A percentile compares a stretch with the other conserved stretches of the same genome.
Evolutionary conservation across 495 filamentous ascomycete species (phyloP).

Genomic region (Penicillium riverlandense): DNA sequence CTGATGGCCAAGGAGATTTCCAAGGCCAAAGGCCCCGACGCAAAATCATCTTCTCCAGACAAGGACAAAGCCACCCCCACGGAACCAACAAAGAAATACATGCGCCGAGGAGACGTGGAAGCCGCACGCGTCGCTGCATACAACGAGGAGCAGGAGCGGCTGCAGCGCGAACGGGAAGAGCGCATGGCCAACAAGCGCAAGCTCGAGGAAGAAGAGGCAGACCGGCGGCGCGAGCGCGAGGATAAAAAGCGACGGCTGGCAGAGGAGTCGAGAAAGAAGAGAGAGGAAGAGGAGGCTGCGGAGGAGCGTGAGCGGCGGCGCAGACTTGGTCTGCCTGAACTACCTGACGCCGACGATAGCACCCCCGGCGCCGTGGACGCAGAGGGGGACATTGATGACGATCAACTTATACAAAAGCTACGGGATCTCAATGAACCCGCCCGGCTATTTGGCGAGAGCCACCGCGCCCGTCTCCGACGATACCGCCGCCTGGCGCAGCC

Average conservation of each 20-base stretch:
- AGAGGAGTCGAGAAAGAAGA: constrained; percentile 61
- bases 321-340: constrained; percentile 62
- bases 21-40: constrained; percentile 53
- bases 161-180: constrained; percentile 61
- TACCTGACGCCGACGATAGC: constrained; percentile 38
- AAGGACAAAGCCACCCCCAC: constrained; percentile 19
- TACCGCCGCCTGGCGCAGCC: constrained; percentile 52
- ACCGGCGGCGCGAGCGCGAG: constrained; percentile 58
- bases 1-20: constrained; percentile 87
- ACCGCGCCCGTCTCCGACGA: constrained; percentile 57
- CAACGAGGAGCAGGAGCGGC: constrained; percentile 63
- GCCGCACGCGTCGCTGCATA: constrained; percentile 75
- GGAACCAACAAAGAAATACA: constrained; percentile 61
- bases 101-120: constrained; percentile 82
- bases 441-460: constrained; percentile 76
- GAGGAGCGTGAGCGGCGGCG: constrained; percentile 49
- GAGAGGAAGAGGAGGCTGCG: constrained; percentile 63
- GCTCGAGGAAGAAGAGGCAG: constrained; percentile 78
- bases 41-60: constrained; percentile 16
- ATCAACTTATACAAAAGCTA: constrained; percentile 59
- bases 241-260: constrained; percentile 75
- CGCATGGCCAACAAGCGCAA: constrained; percentile 71
- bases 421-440: constrained; percentile 67
- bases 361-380: constrained; percentile 28
- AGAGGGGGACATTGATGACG: constrained; percentile 63